A percentile compares a stretch with the other conserved stretches of the same genome.
phyloP scores from a whole-genome alignment of 306 rosid genomes.

The Castanea mollissima region DNA sequence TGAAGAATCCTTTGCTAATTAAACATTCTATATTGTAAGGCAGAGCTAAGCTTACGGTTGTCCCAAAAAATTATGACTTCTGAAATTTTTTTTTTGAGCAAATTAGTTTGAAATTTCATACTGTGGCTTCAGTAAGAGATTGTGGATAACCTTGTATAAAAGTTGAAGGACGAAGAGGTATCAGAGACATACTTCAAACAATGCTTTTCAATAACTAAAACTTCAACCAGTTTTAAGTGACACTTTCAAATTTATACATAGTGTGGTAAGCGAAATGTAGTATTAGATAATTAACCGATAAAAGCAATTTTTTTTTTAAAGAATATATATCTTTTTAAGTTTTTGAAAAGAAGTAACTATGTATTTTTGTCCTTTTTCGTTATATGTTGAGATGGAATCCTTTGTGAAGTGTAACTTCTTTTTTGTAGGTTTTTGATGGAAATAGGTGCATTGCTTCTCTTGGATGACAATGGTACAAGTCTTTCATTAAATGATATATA shows the following conservation, averaged over 20 bases:
- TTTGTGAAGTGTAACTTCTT: not conserved
- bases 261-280: not conserved
- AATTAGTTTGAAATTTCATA: not conserved
- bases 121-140: not conserved
- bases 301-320: too few relatives aligned
- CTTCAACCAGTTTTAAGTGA: not conserved
- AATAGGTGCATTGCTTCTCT: constrained; percentile 55
- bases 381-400: not conserved
- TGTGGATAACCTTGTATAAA: not conserved
- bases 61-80: not conserved
- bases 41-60: not conserved
- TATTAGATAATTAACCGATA: not conserved
- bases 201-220: not conserved
- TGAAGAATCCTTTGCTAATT: not conserved
- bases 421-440: constrained; percentile 68
- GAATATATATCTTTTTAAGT: too few relatives aligned
- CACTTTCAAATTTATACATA: not conserved
- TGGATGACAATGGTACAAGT: constrained; percentile 36
- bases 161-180: not conserved
- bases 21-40: not conserved
- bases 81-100: not conserved
- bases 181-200: not conserved
- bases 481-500: constrained; percentile 56
- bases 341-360: not conserved
- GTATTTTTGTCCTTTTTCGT: not conserved